These are phyloP conservation scores for Aspergillus aculeatinus DNA, from an alignment of 2,329 filamentous ascomycete genomes.

Conservation along the genomic window DNA sequence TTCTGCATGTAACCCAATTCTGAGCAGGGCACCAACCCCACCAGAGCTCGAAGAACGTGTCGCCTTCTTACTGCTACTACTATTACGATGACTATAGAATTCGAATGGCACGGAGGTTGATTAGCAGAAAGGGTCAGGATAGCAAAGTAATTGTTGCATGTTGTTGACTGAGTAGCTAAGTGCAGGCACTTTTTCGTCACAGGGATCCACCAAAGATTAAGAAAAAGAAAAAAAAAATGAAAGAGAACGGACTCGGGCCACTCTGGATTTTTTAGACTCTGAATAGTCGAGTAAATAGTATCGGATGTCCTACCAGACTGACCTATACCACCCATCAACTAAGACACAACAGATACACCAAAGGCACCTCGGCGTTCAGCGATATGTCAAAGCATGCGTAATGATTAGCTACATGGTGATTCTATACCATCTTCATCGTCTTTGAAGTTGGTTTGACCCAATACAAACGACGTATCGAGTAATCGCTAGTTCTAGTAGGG, in stretches of 20 bases:
- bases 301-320: background rate
- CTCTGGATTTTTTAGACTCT: background rate
- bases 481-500: background rate
- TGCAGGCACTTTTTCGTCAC: background rate
- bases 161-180: background rate
- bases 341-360: too few species aligned
- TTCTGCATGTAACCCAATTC: slow-evolving; percentile 15
- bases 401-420: background rate
- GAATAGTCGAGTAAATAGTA: background rate
- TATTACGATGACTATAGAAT: too few species aligned
- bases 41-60: background rate
- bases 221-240: too few species aligned
- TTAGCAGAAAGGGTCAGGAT: background rate
- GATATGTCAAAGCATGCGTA: background rate
- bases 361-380: background rate
- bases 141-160: background rate
- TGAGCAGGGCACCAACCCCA: background rate
- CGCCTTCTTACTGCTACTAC: background rate
- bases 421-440: background rate
- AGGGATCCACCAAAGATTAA: background rate
- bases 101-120: too few species aligned
- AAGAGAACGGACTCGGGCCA: background rate
- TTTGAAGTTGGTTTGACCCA: too few species aligned
- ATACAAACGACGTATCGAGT: background rate
- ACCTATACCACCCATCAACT: too few species aligned